phyloP scores from a whole-genome alignment of 1,284 basidiomycete genomes.

The Cutaneotrichosporon cavernicola region DNA sequence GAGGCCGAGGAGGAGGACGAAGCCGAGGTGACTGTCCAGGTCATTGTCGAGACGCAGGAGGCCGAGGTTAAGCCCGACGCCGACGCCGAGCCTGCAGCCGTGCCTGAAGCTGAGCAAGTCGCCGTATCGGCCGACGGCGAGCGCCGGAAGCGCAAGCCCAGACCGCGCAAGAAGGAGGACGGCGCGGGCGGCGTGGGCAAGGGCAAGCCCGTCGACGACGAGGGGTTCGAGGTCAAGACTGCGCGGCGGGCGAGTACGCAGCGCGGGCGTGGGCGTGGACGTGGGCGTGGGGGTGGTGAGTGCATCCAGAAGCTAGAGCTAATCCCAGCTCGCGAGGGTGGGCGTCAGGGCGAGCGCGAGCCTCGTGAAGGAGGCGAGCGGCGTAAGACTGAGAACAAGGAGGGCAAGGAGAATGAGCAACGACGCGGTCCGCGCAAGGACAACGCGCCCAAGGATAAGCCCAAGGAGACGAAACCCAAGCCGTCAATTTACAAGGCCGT shows the following conservation, averaged over 20 bases:
- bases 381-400: constrained; percentile 7
- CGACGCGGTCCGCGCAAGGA: not conserved
- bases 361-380: not conserved
- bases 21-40: not conserved
- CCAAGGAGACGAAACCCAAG: constrained; percentile 24
- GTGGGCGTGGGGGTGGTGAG: constrained; percentile 18
- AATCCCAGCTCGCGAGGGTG: constrained; percentile 20
- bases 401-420: not conserved
- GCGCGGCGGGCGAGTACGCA: constrained; percentile 19
- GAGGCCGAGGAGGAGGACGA: not conserved
- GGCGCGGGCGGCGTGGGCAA: constrained; percentile 7
- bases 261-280: constrained; percentile 17
- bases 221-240: constrained; percentile 45
- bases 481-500: constrained; percentile 33
- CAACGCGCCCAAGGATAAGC: constrained; percentile 4
- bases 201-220: constrained; percentile 33
- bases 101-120: not conserved
- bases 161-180: constrained; percentile 9
- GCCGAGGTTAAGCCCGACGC: not conserved
- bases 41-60: not conserved
- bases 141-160: constrained; percentile 10
- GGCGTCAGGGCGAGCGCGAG: constrained; percentile 8
- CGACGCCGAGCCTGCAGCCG: not conserved
- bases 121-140: constrained; percentile 3
- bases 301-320: constrained; percentile 3